Conservation (phyloP, 257 asterid genomes). For the Marsdenia floribunda region DNA sequence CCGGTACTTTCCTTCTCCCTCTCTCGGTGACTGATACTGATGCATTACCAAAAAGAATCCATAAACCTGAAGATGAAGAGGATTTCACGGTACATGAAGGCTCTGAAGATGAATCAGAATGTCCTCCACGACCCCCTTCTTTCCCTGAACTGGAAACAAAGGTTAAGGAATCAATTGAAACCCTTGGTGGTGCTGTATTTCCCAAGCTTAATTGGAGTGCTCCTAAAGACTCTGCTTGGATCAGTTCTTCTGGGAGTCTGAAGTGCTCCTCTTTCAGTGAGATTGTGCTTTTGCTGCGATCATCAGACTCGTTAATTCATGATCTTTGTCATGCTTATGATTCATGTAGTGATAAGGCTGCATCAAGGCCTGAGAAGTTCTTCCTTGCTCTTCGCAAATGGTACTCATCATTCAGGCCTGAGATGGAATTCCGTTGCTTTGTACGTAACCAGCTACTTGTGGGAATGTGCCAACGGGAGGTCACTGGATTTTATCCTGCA, state of each 20-base stretch:
- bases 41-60: slow-evolving; percentile 74
- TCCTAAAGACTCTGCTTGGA: slow-evolving; percentile 93
- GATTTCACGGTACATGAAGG: slow-evolving; percentile 51
- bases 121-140: slow-evolving; percentile 47
- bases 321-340: slow-evolving; percentile 82
- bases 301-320: slow-evolving; percentile 74
- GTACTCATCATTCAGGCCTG: slow-evolving; percentile 65
- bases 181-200: slow-evolving; percentile 80
- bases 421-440: slow-evolving; percentile 91
- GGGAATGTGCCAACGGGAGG: slow-evolving; percentile 82
- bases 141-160: slow-evolving; percentile 67
- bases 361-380: slow-evolving; percentile 56
- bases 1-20: slow-evolving; percentile 80
- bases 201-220: slow-evolving; percentile 96
- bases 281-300: slow-evolving; percentile 61
- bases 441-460: slow-evolving; percentile 37
- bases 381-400: slow-evolving; percentile 83
- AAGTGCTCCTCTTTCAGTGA: slow-evolving; percentile 71
- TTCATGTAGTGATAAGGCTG: slow-evolving; percentile 50
- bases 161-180: slow-evolving; percentile 52
- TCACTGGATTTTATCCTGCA: slow-evolving; percentile 70
- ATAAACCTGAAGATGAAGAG: slow-evolving; percentile 69
- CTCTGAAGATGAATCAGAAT: slow-evolving; percentile 74
- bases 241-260: slow-evolving; percentile 64
- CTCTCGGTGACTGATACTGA: slow-evolving; percentile 52